A percentile compares a stretch with the other conserved stretches of the same genome.
These are phyloP conservation scores for Cinnamomum chago DNA, from an alignment of 164 flowering plant species.

Conservation along the genomic window DNA sequence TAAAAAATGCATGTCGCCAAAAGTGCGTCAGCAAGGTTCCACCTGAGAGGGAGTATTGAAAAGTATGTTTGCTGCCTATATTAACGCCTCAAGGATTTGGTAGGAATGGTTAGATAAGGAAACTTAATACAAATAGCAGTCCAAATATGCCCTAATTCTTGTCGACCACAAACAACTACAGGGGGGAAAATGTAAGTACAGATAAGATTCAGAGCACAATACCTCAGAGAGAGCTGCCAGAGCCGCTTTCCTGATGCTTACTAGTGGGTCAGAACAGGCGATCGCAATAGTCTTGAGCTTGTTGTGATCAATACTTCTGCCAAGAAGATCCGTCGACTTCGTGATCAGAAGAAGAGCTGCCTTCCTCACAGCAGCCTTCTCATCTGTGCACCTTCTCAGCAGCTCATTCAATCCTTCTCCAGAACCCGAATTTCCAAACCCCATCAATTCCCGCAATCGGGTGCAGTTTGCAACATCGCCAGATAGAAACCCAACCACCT, in stretches of 20 bases:
- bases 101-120: too few species aligned
- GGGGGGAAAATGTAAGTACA: not conserved
- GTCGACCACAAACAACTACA: too few species aligned
- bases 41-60: too few species aligned
- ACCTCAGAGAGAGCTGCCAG: slow-evolving; percentile 93
- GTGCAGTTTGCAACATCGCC: slow-evolving; percentile 22
- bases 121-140: too few species aligned
- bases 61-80: too few species aligned
- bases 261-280: slow-evolving; percentile 96
- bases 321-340: slow-evolving; percentile 54
- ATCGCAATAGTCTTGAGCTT: slow-evolving; percentile 71
- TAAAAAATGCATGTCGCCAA: too few species aligned
- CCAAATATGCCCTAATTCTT: too few species aligned
- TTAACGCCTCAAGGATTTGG: too few species aligned
- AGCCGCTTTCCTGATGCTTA: slow-evolving; percentile 91
- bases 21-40: too few species aligned
- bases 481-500: slow-evolving; percentile 46
- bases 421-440: slow-evolving; percentile 25
- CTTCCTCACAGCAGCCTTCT: slow-evolving; percentile 90
- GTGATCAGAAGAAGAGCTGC: slow-evolving; percentile 73
- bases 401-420: slow-evolving; percentile 43
- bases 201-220: not conserved
- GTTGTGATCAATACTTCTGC: slow-evolving; percentile 50
- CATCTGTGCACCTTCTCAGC: slow-evolving; percentile 79
- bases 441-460: slow-evolving; percentile 47